Evolutionary conservation across 148 eudicot genomes (phyloP), one percentile per base, ranked within the genome.

Genomic region (Vaccinium darrowii): DNA sequence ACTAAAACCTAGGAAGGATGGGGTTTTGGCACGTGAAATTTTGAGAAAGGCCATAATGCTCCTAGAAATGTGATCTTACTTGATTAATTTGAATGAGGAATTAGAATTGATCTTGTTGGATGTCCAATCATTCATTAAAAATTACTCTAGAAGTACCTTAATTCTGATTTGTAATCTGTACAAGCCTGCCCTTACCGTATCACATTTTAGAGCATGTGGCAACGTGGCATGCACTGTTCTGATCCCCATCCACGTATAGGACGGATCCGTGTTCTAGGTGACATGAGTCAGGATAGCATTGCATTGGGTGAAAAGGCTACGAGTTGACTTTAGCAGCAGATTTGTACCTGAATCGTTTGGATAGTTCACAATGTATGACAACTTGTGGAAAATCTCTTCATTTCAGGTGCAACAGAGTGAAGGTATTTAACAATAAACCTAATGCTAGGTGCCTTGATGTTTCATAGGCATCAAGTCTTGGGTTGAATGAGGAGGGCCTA

Each of bases 351-450:
- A 77, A 21, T 78, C 18, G 21, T 52, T 10, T 52, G 25, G 30
- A n/a, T 50, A 52, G 8, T 51, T 23, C 8, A 78, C 54, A 51
- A 51, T 78, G 58, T 21, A 52, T 78, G 80, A 77, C 14, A 51
- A 78, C 18, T 79, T 80, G 36, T 43, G 51, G 8, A 81, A 54
- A 82, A 73, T 86, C 74, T 67, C 54, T 82, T 86, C 62, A 39
- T 83, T 84, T 84, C 91, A 93, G 97, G 97, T 94, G 1, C 89
- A 91, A 52, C 90, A 95, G 88, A 93, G 94, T 79, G 99, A 97
- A 95, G 99, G 98, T 97, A 84, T 76, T 36, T 58, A 13, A 72
- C 65, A 72, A 51, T 82, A 53, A 77, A 30, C 27, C 9, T 43
- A 14, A 71, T 60, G 25, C 65, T 19, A 58, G 23, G n/a, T 58